Base-by-base conservation (phyloP, 2,329 filamentous ascomycete species). In the Polychaeton citri region DNA sequence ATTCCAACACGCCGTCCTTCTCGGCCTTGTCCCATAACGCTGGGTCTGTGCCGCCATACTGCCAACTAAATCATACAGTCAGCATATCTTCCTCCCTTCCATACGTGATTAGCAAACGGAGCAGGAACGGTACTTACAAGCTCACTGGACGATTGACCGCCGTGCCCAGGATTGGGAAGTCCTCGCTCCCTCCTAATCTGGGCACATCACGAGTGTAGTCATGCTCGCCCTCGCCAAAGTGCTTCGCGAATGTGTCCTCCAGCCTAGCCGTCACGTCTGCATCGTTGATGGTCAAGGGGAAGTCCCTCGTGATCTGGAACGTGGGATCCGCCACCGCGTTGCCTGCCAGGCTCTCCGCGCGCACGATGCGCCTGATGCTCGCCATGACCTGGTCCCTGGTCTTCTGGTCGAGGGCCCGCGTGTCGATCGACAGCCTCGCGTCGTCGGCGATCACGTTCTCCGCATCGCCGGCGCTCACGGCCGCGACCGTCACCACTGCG, bases 401-500 rank as follows among this genome's bases (percentile, higher is more conserved):
- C 18, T 59, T 54, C 1, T 59, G 48, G 7, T 59, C 60, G 3
- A 64, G 61, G 16, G 66, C 61, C 18, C 74, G 62, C 4, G 75
- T 63, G 46, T 77, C 68, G 26, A 78, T 50, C 9, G 68, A 68
- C 4, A 78, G 57, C 33, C 66, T 60, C 0, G 72, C 74, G 10
- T 61, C 51, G 36, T 71, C 69, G 0, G 69, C 60, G 36, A 78
- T 76, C 37, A 78, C 65, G 45, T 77, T 78, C 49, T 75, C 72
- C 1, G 69, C 65, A 41, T 72, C 64, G 1, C 74, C 74, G 1
- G 70, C 72, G 40, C 74, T 65, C n/a, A 77, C 52, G 35, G 63
- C 65, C 6, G 69, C 71, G 5, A 76, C 70, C 0, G 72, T 76
- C 6, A 78, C 60, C 6, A 77, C 74, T 9, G 64, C 70, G 9